Percentiles rank a stretch among this genome's conserved stretches.
Evolutionary conservation across 257 asterid species (phyloP).

Genomic region (Plectranthus barbatus): DNA sequence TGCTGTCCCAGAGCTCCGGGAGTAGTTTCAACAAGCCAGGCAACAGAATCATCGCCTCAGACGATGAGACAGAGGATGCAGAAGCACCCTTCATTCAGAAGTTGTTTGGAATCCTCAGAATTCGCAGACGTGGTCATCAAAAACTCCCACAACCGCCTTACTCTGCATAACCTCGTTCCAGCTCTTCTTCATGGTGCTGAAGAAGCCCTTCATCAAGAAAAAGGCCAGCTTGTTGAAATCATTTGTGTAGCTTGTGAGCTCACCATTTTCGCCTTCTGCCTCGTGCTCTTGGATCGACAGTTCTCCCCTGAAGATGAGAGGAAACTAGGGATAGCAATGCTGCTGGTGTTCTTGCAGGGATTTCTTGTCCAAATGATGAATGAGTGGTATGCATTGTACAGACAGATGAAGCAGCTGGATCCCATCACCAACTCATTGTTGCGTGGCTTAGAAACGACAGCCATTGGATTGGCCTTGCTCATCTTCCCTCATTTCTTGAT

Average conservation of each 20-base stretch:
- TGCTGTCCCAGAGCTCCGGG: slow-evolving; percentile 74
- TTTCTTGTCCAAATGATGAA: slow-evolving; percentile 39
- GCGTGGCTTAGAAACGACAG: slow-evolving; percentile 52
- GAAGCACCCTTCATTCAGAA: slow-evolving; percentile 88
- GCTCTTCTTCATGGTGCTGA: slow-evolving; percentile 84
- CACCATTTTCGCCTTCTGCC: slow-evolving; percentile 44
- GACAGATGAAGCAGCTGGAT: slow-evolving; percentile 56
- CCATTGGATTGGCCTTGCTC: slow-evolving; percentile 43
- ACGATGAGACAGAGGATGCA: slow-evolving; percentile 88
- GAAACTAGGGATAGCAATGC: slow-evolving; percentile 53
- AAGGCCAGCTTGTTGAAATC: slow-evolving; percentile 75
- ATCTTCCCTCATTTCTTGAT: slow-evolving; percentile 38
- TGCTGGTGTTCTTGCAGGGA: slow-evolving; percentile 40
- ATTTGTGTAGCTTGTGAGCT: slow-evolving; percentile 52
- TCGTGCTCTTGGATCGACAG: slow-evolving; percentile 33
- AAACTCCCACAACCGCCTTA: slow-evolving; percentile 41
- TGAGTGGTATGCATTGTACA: slow-evolving; percentile 53
- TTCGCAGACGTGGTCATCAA: slow-evolving; percentile 44
- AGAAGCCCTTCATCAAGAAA: slow-evolving; percentile 90
- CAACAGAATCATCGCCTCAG: slow-evolving; percentile 68
- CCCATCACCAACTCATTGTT: slow-evolving; percentile 45
- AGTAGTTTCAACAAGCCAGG: slow-evolving; percentile 29
- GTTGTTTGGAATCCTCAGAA: slow-evolving; percentile 75
- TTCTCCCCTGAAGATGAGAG: slow-evolving; percentile 39
- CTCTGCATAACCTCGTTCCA: slow-evolving; percentile 65